Evolutionary conservation across 176 grass and related monocot species (phyloP), one percentile per base, ranked within the genome.

Genomic region (Phoenix roebelenii): DNA sequence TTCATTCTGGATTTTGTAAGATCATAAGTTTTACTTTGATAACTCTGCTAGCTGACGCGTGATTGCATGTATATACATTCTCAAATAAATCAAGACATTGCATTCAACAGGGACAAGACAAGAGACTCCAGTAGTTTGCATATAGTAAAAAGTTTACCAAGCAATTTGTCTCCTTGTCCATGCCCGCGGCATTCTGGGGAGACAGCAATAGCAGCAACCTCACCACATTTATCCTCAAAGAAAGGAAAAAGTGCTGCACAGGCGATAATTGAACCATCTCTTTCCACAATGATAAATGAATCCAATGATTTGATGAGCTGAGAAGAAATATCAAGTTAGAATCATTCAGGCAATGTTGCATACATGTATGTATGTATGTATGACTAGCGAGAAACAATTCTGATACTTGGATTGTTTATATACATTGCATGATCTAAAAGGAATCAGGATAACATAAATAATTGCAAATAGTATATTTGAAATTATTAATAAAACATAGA

Each of bases 161-260:
- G 86, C 32, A 96, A 81, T 71, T 96, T 96, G 66, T 96, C 91
- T 57, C 91, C 91, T 90, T 96, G 91, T 63, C 86, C 91, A 58
- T 85, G 75, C 52, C 91, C 86, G 52, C 91, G 91, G 32, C 91
- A 96, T 74, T 96, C 91, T 68, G 89, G 86, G 74, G 91, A 90
- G 26, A 90, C 91, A 61, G 86, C 86, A 66, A 96, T 77, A 71
- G 91, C 86, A 74, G 91, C 86, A 71, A 96, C 86, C 80, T 96
- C 91, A 15, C 86, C 91, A 52, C 86, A 90, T 76, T 90, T 87
- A 18, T 90, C 83, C 70, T 86, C 71, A 65, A 59, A 66, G 72
- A 85, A 96, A 56, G 91, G 83, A 50, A 96, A 84, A 63, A 96
- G 77, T 50, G 91, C 86, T 62, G 83, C 91, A 69, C 91, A 96